These are phyloP conservation scores for Nectriaceae sp. DNA, from an alignment of 2,329 filamentous ascomycete genomes.

Conservation along the genomic window DNA sequence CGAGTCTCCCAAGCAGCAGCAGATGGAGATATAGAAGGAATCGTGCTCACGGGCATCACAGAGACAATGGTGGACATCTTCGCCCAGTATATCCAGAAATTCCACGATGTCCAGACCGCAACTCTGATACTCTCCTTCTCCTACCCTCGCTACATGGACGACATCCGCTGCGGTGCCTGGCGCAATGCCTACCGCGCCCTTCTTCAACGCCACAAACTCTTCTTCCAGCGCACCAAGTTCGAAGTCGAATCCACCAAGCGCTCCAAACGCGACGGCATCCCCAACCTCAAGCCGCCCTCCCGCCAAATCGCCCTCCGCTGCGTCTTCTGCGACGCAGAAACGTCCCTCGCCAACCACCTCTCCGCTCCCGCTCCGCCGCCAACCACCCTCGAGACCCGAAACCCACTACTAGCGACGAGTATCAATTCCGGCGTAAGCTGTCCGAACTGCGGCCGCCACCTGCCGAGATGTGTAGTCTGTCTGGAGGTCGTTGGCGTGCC, in stretches of 20 bases:
- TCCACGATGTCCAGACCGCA: slow-evolving; percentile 77
- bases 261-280: slow-evolving; percentile 62
- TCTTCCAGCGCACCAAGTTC: slow-evolving; percentile 75
- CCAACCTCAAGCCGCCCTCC: slow-evolving; percentile 50
- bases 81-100: slow-evolving; percentile 73
- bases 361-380: slow-evolving; percentile 19
- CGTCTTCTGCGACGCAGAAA: slow-evolving; percentile 70
- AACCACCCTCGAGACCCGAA: slow-evolving; percentile 42
- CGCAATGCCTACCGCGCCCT: slow-evolving; percentile 71
- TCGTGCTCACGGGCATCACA: slow-evolving; percentile 76
- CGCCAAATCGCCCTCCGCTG: slow-evolving; percentile 76
- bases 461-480: slow-evolving; percentile 69
- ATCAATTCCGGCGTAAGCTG: slow-evolving; percentile 65
- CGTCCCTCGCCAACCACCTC: slow-evolving; percentile 47
- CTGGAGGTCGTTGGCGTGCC: slow-evolving; percentile 67
- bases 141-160: slow-evolving; percentile 74
- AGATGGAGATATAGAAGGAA: slow-evolving; percentile 73
- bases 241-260: slow-evolving; percentile 74
- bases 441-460: slow-evolving; percentile 65
- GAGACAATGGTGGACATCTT: slow-evolving; percentile 74
- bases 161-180: slow-evolving; percentile 75
- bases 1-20: slow-evolving; percentile 62
- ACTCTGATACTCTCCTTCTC: slow-evolving; percentile 74
- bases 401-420: slow-evolving; percentile 59
- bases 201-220: slow-evolving; percentile 71